These are phyloP conservation scores for bread wheat (Triticum aestivum) DNA, from an alignment of 176 grass and related monocot genomes.

Conservation along the genomic window IWGSC_CS_RefSeq_v2.1 NC_057806.1:81066677-81067176, in stretches of 20 bases:
- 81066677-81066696: conserved; percentile 16
- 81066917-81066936: conserved; percentile 37
- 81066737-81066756: conserved; percentile 14
- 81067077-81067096: conserved; percentile 42
- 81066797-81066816: conserved; percentile 40
- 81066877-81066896: conserved; percentile 44
- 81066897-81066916: conserved; percentile 27
- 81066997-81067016: conserved; percentile 38
- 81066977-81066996: neutral
- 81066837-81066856: conserved; percentile 41
- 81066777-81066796: conserved; percentile 33
- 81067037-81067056: conserved; percentile 26
- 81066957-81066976: conserved; percentile 31
- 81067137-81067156: conserved; percentile 30
- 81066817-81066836: conserved; percentile 28
- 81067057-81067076: conserved; percentile 42
- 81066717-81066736: neutral
- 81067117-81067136: conserved; percentile 11
- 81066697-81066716: neutral
- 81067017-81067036: conserved; percentile 37
- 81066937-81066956: neutral
- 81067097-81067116: conserved; percentile 28
- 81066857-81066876: conserved; percentile 32
- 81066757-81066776: neutral
- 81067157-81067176: conserved; percentile 35